Base-by-base conservation (phyloP, 2,329 filamentous ascomycete species). In the Fusarium tupiense region DNA sequence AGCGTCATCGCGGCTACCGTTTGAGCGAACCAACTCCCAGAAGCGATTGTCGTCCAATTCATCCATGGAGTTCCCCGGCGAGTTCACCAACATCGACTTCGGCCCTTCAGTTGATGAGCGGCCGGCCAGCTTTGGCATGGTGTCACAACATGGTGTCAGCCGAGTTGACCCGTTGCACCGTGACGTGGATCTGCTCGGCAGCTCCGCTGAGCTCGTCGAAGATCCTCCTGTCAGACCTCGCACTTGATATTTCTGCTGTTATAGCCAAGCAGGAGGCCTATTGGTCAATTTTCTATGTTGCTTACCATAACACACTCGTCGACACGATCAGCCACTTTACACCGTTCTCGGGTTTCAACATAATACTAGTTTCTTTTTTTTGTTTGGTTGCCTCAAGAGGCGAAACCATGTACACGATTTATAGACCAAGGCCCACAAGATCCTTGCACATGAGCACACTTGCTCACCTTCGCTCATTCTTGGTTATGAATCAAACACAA, bases 91-190 rank as follows among this genome's bases (percentile, higher is more conserved):
- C 29, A 77, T 83, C 46, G 83, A 86, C 58, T 81, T 83, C 71
- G 80, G 75, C 52, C 80, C 77, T 41, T 76, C 78, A 43, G 81
- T 77, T 24, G 85, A 86, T 29, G 87, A 89, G 54, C 83, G 86
- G 40, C 86, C 88, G 13, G 86, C 88, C 3, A 90, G 85, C 63
- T 86, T 88, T 61, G 90, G 90, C 26, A 85, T 85, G 62, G 90
- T 92, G 29, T 84, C 87, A 65, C 88, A 90, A 40, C 89, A 90
- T 63, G 89, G 83, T 65, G 87, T 91, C 67, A 89, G 82, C 76
- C 85, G 86, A 35, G 83, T 91, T 26, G 88, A 91, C 60, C 87
- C 86, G 10, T 82, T 84, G 29, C 80, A 83, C 43, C 81, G 77
- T 8, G 80, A 83, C 14, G 80, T 85, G 16, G 85, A 89, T 69